Conservation (phyloP, 2,329 filamentous ascomycete species). For the Cladophialophora carrionii region DNA sequence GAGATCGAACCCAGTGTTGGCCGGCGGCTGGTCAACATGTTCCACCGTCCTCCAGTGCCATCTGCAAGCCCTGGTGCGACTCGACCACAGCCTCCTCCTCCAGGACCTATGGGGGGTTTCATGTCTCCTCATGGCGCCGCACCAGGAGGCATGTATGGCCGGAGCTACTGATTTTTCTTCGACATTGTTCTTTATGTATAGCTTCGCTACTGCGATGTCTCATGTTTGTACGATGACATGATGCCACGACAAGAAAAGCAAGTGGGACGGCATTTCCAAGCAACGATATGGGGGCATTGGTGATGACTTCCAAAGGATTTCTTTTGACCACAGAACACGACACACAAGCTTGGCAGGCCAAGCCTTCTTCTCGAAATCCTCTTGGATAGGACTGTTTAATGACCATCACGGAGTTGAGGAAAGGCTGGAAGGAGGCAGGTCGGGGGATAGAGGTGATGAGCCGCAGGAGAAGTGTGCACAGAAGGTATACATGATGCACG, state of each 20-base stretch:
- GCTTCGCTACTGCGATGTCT: conserved; percentile 15
- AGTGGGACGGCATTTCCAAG: conserved; percentile 8
- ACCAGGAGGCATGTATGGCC: conserved; percentile 29
- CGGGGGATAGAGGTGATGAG: background rate
- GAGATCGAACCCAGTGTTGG: conserved; percentile 86
- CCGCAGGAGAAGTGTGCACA: background rate
- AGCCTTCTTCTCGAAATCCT: conserved; percentile 22
- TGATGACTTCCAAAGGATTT: background rate
- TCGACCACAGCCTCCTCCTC: conserved; percentile 22
- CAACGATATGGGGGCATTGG: conserved; percentile 13
- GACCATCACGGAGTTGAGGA: conserved; percentile 13
- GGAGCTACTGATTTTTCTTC: conserved; percentile 21
- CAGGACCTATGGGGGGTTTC: conserved; percentile 22
- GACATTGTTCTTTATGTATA: conserved; percentile 6
- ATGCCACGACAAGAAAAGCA: conserved; percentile 27
- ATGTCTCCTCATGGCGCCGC: conserved; percentile 26
- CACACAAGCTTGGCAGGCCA: conserved; percentile 24
- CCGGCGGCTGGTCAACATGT: conserved; percentile 74
- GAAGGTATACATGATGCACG: conserved; percentile 4
- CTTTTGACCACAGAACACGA: conserved; percentile 15
- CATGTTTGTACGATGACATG: conserved; percentile 34
- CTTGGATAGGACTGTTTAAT: conserved; percentile 10
- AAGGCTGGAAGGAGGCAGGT: background rate
- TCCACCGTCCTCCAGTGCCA: conserved; percentile 47
- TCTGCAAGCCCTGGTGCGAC: conserved; percentile 20